Conservation (phyloP, 768 basidiomycete species). For the Pisolithus microcarpus region DNA sequence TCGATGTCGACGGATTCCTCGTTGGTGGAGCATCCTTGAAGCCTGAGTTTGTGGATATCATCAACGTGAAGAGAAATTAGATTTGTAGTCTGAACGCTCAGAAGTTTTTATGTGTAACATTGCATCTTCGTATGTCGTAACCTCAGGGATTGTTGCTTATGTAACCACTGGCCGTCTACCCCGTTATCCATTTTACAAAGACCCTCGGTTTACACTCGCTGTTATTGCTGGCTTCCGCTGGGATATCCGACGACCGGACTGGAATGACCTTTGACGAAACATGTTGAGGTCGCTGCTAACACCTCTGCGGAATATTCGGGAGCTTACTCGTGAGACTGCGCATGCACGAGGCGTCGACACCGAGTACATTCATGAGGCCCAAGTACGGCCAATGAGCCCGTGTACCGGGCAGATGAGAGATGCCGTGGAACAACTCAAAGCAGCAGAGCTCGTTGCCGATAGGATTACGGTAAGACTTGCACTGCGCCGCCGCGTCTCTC, state of each 20-base stretch:
- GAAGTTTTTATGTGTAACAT: background rate
- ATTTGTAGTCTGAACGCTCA: background rate
- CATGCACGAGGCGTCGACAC: constrained; percentile 2
- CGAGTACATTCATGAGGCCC: constrained; percentile 21
- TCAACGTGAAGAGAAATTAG: constrained; percentile 53
- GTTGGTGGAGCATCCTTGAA: constrained; percentile 98
- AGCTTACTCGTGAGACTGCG: constrained; percentile 28
- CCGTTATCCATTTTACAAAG: too few relatives aligned
- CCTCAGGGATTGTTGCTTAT: too few relatives aligned
- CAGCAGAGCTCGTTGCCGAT: constrained; percentile 37
- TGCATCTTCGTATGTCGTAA: too few relatives aligned
- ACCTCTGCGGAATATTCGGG: constrained; percentile 51
- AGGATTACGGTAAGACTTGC: constrained; percentile 45
- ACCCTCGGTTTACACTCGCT: too few relatives aligned
- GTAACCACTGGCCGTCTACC: too few relatives aligned
- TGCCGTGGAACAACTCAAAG: constrained; percentile 63
- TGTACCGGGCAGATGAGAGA: constrained; percentile 53
- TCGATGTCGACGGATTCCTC: constrained; percentile 95
- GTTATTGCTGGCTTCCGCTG: too few relatives aligned
- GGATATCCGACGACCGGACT: background rate
- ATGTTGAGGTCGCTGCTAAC: constrained; percentile 58
- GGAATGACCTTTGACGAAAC: background rate
- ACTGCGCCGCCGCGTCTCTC: background rate
- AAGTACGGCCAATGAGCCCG: background rate
- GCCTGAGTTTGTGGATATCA: constrained; percentile 90